A percentile compares a stretch with the other conserved stretches of the same genome.
phyloP scores from a whole-genome alignment of 73 alveolate species.

The Tetrahymena malaccensis region DNA sequence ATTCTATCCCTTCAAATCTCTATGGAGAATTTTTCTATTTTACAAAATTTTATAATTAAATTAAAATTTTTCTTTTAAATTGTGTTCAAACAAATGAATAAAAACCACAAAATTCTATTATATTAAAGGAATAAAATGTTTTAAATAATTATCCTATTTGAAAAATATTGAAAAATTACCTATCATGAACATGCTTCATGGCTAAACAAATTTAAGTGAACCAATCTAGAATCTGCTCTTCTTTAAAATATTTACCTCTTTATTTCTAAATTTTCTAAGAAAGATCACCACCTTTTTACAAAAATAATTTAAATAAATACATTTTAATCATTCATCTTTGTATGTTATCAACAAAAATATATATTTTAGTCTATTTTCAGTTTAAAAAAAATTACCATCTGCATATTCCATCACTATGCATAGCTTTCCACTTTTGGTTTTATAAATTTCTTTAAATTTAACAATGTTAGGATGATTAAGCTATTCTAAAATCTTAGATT shows the following conservation, averaged over 20 bases:
- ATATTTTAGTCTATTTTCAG: constrained; percentile 44
- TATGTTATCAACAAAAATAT: neutral
- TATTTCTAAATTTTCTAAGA: constrained; percentile 41
- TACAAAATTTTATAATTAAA: neutral
- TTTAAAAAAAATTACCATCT: constrained; percentile 73
- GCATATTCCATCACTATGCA: constrained; percentile 86
- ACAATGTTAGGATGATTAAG: constrained; percentile 90
- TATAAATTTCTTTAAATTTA: constrained; percentile 80
- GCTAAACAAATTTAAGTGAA: constrained; percentile 59
- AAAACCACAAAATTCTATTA: neutral
- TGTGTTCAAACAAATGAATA: too few relatives aligned
- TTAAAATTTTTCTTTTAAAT: neutral
- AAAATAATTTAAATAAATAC: neutral
- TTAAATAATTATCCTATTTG: neutral
- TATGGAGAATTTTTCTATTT: constrained; percentile 76
- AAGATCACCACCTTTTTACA: constrained; percentile 44
- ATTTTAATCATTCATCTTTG: neutral
- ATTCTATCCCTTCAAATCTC: constrained; percentile 83
- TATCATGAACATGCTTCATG: constrained; percentile 58
- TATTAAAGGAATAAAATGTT: too few relatives aligned
- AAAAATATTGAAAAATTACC: constrained; percentile 28
- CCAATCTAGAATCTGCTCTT: constrained; percentile 47
- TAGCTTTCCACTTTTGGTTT: constrained; percentile 74
- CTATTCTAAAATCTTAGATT: constrained; percentile 80
- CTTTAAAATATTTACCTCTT: constrained; percentile 43